Percentiles rank a stretch among this genome's conserved stretches.
Conservation (phyloP, 495 filamentous ascomycete species). For the Podospora sp. region DNA sequence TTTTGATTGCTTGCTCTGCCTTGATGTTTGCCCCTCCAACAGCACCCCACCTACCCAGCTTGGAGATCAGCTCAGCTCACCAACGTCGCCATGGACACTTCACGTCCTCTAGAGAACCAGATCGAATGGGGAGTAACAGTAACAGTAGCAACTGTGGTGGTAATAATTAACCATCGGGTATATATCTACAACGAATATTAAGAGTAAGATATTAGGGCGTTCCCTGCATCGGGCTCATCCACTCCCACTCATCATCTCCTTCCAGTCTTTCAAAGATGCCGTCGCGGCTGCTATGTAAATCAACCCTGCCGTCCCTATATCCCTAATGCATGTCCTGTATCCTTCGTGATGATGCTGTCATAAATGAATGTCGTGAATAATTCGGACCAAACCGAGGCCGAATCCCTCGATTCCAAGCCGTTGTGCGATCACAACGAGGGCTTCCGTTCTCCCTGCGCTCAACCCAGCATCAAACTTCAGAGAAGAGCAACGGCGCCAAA, state of each 20-base stretch:
- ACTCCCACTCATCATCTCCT: background rate
- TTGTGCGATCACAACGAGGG: background rate
- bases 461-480: conserved; percentile 17
- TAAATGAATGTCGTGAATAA: conserved; percentile 14
- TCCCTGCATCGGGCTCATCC: background rate
- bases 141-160: background rate
- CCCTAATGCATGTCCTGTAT: conserved; percentile 8
- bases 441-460: background rate
- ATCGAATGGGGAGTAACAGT: background rate
- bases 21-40: too few relatives aligned
- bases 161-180: background rate
- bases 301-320: background rate
- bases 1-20: background rate
- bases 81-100: too few relatives aligned
- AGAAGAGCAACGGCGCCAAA: conserved; percentile 43
- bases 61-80: too few relatives aligned
- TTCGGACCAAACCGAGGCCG: background rate
- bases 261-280: background rate
- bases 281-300: conserved; percentile 12
- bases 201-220: background rate
- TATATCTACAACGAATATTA: conserved; percentile 1
- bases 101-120: too few relatives aligned
- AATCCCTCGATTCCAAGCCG: background rate
- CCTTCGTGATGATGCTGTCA: conserved; percentile 1
- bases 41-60: too few relatives aligned